Evolutionary conservation across 768 basidiomycete genomes (phyloP).

Genomic region (Serpula lacrymans): DNA sequence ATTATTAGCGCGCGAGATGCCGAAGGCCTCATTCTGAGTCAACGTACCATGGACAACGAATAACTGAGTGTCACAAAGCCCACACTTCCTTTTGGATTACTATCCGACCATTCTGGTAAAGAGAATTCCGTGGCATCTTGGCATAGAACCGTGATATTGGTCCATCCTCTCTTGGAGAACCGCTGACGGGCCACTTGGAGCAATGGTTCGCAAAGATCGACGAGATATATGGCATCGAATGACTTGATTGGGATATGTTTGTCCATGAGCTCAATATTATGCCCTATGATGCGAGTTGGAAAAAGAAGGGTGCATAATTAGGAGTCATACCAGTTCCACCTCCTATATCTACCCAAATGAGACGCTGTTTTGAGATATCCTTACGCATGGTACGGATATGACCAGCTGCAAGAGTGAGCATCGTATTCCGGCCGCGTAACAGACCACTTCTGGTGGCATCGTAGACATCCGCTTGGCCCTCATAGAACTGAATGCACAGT

Average conservation of each 20-base stretch:
- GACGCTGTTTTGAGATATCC: slow-evolving; percentile 37
- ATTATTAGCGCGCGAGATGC: background rate
- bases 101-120: slow-evolving; percentile 54
- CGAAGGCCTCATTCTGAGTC: no score
- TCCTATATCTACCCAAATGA: slow-evolving; percentile 78
- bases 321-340: slow-evolving; percentile 57
- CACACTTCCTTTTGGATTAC: slow-evolving; percentile 53
- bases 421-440: slow-evolving; percentile 67
- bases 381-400: slow-evolving; percentile 51
- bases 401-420: slow-evolving; percentile 63
- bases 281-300: slow-evolving; percentile 30
- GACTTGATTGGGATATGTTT: slow-evolving; percentile 50
- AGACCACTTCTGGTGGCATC: slow-evolving; percentile 61
- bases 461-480: slow-evolving; percentile 69
- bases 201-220: slow-evolving; percentile 72
- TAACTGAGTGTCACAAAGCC: slow-evolving; percentile 55
- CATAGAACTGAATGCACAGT: slow-evolving; percentile 47
- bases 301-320: slow-evolving; percentile 6
- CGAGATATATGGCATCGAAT: slow-evolving; percentile 67
- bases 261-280: slow-evolving; percentile 75
- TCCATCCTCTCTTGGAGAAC: slow-evolving; percentile 66
- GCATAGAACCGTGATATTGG: slow-evolving; percentile 65
- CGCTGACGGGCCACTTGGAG: slow-evolving; percentile 68
- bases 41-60: slow-evolving; percentile 51
- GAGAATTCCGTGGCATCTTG: slow-evolving; percentile 70